phyloP scores from a whole-genome alignment of 2,329 filamentous ascomycete species.

The Penicillium sp. region DNA sequence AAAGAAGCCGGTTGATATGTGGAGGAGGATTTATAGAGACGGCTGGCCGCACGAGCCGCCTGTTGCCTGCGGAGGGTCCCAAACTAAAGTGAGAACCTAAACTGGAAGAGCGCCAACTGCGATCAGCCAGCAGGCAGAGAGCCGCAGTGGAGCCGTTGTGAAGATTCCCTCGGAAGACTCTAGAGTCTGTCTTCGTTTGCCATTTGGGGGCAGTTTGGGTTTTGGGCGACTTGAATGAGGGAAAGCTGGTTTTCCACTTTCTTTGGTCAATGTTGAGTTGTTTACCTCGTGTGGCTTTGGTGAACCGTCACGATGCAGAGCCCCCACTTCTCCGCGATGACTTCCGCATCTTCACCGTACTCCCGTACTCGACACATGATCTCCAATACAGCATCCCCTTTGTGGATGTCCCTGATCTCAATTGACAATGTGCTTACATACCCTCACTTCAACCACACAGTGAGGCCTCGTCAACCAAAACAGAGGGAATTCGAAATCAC shows the following conservation, averaged over 20 bases:
- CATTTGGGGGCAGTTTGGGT: too few species aligned
- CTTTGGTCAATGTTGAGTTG: neutral
- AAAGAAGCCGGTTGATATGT: neutral
- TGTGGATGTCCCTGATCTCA: too few species aligned
- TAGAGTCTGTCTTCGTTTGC: neutral
- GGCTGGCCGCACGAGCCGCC: conserved; percentile 2
- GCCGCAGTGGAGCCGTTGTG: neutral
- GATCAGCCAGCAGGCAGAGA: neutral
- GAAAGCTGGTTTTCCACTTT: neutral
- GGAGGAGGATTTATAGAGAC: conserved; percentile 4
- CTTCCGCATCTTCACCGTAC: neutral
- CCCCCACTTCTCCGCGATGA: neutral
- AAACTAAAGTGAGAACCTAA: neutral
- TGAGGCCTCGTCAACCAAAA: neutral
- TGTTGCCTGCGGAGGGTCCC: conserved; percentile 3
- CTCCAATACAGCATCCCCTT: too few species aligned
- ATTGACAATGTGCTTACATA: too few species aligned
- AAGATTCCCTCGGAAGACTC: neutral
- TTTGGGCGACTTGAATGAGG: neutral
- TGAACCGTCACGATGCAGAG: neutral
- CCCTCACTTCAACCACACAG: too few species aligned
- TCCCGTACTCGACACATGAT: too few species aligned
- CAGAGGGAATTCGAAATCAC: neutral
- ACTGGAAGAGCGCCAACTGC: neutral
- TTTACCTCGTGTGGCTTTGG: neutral